These are phyloP conservation scores for Neoboletus subvelutipes DNA, from an alignment of 768 basidiomycete species.

Conservation along the genomic window DNA sequence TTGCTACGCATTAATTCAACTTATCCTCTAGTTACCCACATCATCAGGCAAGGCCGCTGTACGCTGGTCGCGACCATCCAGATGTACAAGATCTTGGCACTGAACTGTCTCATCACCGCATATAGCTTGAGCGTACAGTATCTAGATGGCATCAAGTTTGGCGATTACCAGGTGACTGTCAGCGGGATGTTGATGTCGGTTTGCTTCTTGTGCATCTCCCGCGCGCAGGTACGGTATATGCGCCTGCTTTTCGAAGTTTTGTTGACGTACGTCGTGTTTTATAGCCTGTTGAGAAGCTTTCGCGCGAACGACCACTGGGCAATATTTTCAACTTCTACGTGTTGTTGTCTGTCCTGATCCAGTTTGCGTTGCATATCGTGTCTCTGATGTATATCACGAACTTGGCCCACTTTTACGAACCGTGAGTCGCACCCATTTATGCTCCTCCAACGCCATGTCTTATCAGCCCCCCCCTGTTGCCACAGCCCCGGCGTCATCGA, in stretches of 20 bases:
- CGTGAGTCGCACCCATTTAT: slow-evolving; percentile 47
- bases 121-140: slow-evolving; percentile 98
- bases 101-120: slow-evolving; percentile 98
- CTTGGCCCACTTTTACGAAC: slow-evolving; percentile 73
- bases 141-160: slow-evolving; percentile 98
- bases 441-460: background rate
- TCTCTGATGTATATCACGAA: slow-evolving; percentile 92
- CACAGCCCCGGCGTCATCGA: slow-evolving; percentile 74
- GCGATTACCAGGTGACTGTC: slow-evolving; percentile 97
- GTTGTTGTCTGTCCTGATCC: slow-evolving; percentile 83
- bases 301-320: slow-evolving; percentile 86
- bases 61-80: slow-evolving; percentile 98
- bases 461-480: background rate
- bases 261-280: slow-evolving; percentile 35
- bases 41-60: slow-evolving; percentile 97
- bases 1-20: background rate
- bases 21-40: slow-evolving; percentile 75
- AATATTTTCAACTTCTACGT: slow-evolving; percentile 99
- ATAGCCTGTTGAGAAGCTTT: slow-evolving; percentile 96
- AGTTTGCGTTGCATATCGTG: slow-evolving; percentile 92
- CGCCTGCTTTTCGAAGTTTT: background rate
- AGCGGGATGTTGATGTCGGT: slow-evolving; percentile 94
- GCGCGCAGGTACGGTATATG: slow-evolving; percentile 74
- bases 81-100: slow-evolving; percentile 99
- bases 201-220: slow-evolving; percentile 97